phyloP scores from a whole-genome alignment of 768 basidiomycete genomes.

The Amyloporia xantha region DNA sequence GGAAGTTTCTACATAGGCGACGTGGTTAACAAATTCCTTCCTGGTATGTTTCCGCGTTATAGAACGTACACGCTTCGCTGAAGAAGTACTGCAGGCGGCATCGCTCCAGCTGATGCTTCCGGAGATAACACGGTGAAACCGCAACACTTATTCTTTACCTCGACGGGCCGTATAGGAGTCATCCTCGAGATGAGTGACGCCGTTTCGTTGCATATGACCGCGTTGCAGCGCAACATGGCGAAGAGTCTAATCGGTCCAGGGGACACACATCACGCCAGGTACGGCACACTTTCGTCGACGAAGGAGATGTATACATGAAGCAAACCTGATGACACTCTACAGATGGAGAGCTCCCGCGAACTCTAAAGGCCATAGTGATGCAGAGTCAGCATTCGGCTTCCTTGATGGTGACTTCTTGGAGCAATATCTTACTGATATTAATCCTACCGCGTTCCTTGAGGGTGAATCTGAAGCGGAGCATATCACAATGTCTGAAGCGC shows the following conservation, averaged over 20 bases:
- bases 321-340: too few relatives aligned
- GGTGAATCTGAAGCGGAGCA: slow-evolving; percentile 57
- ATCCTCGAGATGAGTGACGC: slow-evolving; percentile 54
- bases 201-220: slow-evolving; percentile 53
- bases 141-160: slow-evolving; percentile 68
- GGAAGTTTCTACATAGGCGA: slow-evolving; percentile 76
- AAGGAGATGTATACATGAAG: not conserved
- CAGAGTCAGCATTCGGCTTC: slow-evolving; percentile 63
- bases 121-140: slow-evolving; percentile 39
- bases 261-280: slow-evolving; percentile 58
- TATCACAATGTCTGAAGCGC: slow-evolving; percentile 37
- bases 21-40: slow-evolving; percentile 66
- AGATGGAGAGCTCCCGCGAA: slow-evolving; percentile 72
- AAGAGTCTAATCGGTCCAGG: slow-evolving; percentile 45
- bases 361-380: slow-evolving; percentile 48
- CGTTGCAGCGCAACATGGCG: slow-evolving; percentile 70
- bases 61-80: not conserved
- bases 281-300: slow-evolving; percentile 12
- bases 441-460: slow-evolving; percentile 42
- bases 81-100: slow-evolving; percentile 37
- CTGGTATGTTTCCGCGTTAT: slow-evolving; percentile 36
- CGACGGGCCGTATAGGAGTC: slow-evolving; percentile 73
- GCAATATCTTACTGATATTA: slow-evolving; percentile 41
- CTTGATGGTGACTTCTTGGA: slow-evolving; percentile 87
- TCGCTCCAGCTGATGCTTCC: slow-evolving; percentile 40